Conservation (phyloP, 2,329 filamentous ascomycete genomes). For the Ophiostoma sp. region DNA sequence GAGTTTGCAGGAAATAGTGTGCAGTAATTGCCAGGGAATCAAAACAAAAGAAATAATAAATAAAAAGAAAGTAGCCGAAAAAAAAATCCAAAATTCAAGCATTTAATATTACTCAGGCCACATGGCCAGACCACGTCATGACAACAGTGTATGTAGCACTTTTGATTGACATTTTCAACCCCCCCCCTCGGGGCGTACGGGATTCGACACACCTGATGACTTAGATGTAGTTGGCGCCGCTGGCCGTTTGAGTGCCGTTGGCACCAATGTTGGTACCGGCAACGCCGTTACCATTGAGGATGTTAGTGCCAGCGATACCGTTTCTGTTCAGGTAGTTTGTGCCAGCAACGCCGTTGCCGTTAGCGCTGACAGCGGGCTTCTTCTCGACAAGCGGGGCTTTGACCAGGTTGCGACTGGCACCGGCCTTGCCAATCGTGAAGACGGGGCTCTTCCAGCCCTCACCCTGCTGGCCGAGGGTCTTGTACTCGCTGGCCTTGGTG, state of each 20-base stretch:
- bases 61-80: not conserved
- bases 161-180: not conserved
- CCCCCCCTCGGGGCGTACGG: too few relatives aligned
- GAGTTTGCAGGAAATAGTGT: not conserved
- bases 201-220: not conserved
- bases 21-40: not conserved
- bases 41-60: not conserved
- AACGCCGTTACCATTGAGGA: not conserved
- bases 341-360: slow-evolving; percentile 26
- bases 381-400: slow-evolving; percentile 46
- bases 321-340: not conserved
- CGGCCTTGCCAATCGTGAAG: slow-evolving; percentile 77
- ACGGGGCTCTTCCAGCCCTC: slow-evolving; percentile 93
- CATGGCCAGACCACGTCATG: not conserved
- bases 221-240: not conserved
- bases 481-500: slow-evolving; percentile 90
- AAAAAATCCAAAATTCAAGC: not conserved
- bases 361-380: slow-evolving; percentile 35
- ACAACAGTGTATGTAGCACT: not conserved
- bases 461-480: slow-evolving; percentile 77
- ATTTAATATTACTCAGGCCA: too few relatives aligned
- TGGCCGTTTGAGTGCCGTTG: not conserved
- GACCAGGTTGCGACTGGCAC: slow-evolving; percentile 68
- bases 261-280: not conserved
- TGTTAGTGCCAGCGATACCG: not conserved